Evolutionary conservation across 164 flowering plant species (phyloP).

Genomic region (Piper betle): DNA sequence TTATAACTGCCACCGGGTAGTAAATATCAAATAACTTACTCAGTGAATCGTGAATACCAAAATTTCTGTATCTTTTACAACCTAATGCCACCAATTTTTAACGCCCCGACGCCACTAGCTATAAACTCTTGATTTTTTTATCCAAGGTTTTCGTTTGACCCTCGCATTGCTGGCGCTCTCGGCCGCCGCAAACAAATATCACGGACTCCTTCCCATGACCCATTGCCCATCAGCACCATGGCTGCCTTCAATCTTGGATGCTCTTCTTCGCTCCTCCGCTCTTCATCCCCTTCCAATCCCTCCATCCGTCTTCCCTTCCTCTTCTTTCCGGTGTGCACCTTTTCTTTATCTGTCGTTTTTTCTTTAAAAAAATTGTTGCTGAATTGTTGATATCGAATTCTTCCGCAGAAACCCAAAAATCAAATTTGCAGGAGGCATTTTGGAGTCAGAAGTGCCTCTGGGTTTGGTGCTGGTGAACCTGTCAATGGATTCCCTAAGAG

Average conservation of each 20-base stretch:
- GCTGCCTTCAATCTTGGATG: slow-evolving; percentile 10
- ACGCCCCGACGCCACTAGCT: no score
- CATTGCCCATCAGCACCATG: no score
- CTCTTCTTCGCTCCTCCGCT: slow-evolving; percentile 11
- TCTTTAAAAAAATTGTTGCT: background rate
- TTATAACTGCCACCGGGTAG: no score
- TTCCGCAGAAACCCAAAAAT: slow-evolving; percentile 18
- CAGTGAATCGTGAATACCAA: no score
- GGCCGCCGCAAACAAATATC: no score
- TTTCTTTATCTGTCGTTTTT: background rate
- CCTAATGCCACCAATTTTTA: no score
- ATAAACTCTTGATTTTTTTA: no score
- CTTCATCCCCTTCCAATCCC: slow-evolving; percentile 3
- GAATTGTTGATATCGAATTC: background rate
- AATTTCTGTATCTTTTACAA: no score
- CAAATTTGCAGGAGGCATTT: slow-evolving; percentile 11
- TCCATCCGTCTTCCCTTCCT: background rate
- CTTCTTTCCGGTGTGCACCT: slow-evolving; percentile 1
- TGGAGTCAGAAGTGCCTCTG: slow-evolving; percentile 26
- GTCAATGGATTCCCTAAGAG: slow-evolving; percentile 29
- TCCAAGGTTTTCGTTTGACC: no score
- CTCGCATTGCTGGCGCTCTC: no score
- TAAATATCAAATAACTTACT: no score
- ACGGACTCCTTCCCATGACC: no score
- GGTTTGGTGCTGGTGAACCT: slow-evolving; percentile 29